Evolutionary conservation across 768 basidiomycete genomes (phyloP).

Genomic region (Suillus lakei): DNA sequence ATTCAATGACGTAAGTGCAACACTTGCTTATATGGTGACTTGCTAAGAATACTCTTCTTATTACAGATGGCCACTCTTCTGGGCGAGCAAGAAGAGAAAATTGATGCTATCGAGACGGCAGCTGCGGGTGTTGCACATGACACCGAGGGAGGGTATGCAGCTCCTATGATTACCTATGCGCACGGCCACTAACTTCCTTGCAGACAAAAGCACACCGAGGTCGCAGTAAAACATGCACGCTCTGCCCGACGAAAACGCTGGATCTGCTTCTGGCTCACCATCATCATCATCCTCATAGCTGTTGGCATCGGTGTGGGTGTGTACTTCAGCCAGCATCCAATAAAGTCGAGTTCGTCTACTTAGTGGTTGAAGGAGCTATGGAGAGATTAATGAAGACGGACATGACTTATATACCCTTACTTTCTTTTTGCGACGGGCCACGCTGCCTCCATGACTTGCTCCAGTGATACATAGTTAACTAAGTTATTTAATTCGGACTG

Average conservation of each 20-base stretch:
- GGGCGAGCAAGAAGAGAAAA: slow-evolving; percentile 78
- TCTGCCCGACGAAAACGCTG: slow-evolving; percentile 80
- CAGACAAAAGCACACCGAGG: slow-evolving; percentile 65
- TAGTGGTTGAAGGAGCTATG: slow-evolving; percentile 5
- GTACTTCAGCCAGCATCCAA: slow-evolving; percentile 23
- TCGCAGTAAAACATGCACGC: slow-evolving; percentile 71
- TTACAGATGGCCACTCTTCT: slow-evolving; percentile 77
- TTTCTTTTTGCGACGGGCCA: slow-evolving; percentile 2
- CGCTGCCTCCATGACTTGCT: slow-evolving; percentile 1
- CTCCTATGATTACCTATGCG: background rate
- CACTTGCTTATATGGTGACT: slow-evolving; percentile 8
- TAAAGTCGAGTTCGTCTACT: slow-evolving; percentile 8
- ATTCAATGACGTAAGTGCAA: slow-evolving; percentile 71
- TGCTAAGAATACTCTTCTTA: slow-evolving; percentile 9
- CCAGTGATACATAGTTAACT: slow-evolving; percentile 2
- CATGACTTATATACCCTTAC: slow-evolving; percentile 5
- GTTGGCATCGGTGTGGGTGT: slow-evolving; percentile 35
- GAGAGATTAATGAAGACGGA: background rate
- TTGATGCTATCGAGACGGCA: slow-evolving; percentile 64
- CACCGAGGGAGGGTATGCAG: slow-evolving; percentile 69
- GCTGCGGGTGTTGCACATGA: slow-evolving; percentile 69
- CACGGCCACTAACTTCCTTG: background rate
- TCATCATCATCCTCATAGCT: slow-evolving; percentile 61
- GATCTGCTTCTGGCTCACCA: slow-evolving; percentile 77
- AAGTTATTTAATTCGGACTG: background rate